phyloP scores from a whole-genome alignment of 306 rosid genomes.

The Trifolium repens region DNA sequence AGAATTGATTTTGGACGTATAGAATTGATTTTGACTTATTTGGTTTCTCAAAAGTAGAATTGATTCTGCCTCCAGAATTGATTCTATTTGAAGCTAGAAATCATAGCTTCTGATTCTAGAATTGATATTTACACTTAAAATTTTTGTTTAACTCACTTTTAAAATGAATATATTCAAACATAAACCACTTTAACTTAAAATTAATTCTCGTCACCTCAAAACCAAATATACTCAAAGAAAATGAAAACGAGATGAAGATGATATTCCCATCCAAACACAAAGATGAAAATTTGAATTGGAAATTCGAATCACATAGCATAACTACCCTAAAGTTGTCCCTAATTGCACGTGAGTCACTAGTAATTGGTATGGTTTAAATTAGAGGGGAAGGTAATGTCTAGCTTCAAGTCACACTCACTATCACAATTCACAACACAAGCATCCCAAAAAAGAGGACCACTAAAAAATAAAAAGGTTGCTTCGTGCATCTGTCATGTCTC shows the following conservation, averaged over 20 bases:
- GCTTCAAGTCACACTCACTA: constrained; percentile 45
- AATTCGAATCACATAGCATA: constrained; percentile 2
- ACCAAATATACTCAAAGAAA: not conserved
- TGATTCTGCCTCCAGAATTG: too few relatives aligned
- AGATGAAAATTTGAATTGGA: constrained; percentile 18
- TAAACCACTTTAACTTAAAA: too few relatives aligned
- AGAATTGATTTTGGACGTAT: too few relatives aligned
- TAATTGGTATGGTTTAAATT: constrained; percentile 18
- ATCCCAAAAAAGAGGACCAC: constrained; percentile 54
- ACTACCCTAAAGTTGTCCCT: constrained; percentile 18
- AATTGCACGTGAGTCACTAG: constrained; percentile 44
- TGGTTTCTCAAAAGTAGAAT: too few relatives aligned
- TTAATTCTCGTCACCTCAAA: too few relatives aligned
- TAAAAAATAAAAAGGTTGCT: constrained; percentile 30
- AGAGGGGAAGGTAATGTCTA: constrained; percentile 34
- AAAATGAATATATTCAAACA: too few relatives aligned
- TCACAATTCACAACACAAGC: constrained; percentile 32
- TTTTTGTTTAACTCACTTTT: too few relatives aligned
- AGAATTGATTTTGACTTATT: too few relatives aligned
- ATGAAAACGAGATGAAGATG: constrained; percentile 1
- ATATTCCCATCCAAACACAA: constrained; percentile 20
- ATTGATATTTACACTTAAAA: too few relatives aligned
- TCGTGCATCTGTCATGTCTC: constrained; percentile 49
- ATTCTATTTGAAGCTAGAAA: too few relatives aligned
- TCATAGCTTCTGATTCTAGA: too few relatives aligned